Evolutionary conservation across 352 stramenopile species (phyloP).

Genomic region (Phytopythium vexans): DNA sequence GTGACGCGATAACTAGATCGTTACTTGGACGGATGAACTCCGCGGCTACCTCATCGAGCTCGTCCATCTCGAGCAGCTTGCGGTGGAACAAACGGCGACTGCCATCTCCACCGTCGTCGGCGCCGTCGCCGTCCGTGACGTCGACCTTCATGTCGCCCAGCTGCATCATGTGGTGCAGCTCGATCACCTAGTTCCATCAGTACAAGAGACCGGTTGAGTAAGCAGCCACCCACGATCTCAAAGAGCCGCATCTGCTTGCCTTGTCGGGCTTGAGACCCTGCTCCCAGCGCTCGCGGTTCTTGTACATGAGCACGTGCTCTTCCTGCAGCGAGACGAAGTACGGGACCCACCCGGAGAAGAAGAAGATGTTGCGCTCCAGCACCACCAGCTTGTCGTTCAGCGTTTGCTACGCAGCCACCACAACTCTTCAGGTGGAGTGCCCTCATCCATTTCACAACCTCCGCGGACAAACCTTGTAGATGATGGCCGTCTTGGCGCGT

Average conservation of each 20-base stretch:
- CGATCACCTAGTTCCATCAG: slow-evolving; percentile 44
- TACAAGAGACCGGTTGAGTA: too few relatives aligned
- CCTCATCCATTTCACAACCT: neutral
- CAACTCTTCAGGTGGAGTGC: neutral
- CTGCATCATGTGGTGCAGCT: slow-evolving; percentile 66
- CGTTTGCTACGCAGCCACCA: slow-evolving; percentile 54
- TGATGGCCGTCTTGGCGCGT: slow-evolving; percentile 79
- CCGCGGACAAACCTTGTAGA: slow-evolving; percentile 66
- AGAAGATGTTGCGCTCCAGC: slow-evolving; percentile 81
- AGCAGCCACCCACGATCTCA: too few relatives aligned
- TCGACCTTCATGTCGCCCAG: slow-evolving; percentile 88
- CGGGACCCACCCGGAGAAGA: slow-evolving; percentile 72
- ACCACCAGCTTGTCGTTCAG: slow-evolving; percentile 83
- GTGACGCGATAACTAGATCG: neutral
- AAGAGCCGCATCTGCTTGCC: slow-evolving; percentile 15
- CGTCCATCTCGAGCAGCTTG: slow-evolving; percentile 72
- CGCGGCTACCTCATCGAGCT: slow-evolving; percentile 59
- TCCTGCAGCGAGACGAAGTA: slow-evolving; percentile 86
- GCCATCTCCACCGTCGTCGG: slow-evolving; percentile 19
- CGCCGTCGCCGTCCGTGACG: slow-evolving; percentile 25
- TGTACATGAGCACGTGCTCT: slow-evolving; percentile 75
- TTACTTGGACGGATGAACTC: neutral
- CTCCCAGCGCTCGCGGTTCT: slow-evolving; percentile 78
- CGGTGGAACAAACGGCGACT: slow-evolving; percentile 61
- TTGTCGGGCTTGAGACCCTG: slow-evolving; percentile 80